A percentile compares a stretch with the other conserved stretches of the same genome.
phyloP scores from a whole-genome alignment of 2,329 filamentous ascomycete species.

The Aspergillus ruber region DNA sequence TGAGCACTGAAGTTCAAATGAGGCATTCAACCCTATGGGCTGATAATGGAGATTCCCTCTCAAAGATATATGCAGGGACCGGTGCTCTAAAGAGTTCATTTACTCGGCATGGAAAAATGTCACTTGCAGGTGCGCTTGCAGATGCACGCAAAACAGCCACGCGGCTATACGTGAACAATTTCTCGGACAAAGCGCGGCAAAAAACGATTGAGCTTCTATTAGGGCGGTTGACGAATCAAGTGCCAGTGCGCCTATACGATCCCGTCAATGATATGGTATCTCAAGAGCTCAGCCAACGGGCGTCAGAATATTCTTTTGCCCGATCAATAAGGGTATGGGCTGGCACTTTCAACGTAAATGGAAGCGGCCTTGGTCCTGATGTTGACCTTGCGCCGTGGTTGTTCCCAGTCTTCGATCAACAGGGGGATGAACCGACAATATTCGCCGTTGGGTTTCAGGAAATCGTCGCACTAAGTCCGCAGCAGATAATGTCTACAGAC shows the following conservation, averaged over 20 bases:
- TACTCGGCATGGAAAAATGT: conserved; percentile 92
- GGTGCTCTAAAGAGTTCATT: conserved; percentile 94
- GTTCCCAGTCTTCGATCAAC: conserved; percentile 52
- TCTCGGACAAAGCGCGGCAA: conserved; percentile 85
- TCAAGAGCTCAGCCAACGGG: conserved; percentile 61
- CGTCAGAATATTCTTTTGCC: conserved; percentile 66
- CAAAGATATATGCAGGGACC: conserved; percentile 92
- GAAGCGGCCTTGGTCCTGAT: conserved; percentile 68
- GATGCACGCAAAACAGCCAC: conserved; percentile 93
- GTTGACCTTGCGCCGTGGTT: conserved; percentile 83
- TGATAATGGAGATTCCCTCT: conserved; percentile 90
- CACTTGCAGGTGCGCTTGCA: conserved; percentile 83
- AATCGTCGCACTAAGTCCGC: conserved; percentile 94
- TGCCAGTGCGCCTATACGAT: conserved; percentile 79
- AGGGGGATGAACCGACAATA: conserved; percentile 68
- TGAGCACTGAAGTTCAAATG: conserved; percentile 79
- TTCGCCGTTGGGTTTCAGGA: conserved; percentile 93
- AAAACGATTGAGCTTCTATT: conserved; percentile 92
- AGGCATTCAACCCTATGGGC: conserved; percentile 92
- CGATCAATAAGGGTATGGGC: conserved; percentile 72
- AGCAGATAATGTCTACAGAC: conserved; percentile 99
- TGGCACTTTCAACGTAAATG: conserved; percentile 94
- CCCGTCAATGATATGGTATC: conserved; percentile 89
- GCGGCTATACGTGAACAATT: conserved; percentile 94
- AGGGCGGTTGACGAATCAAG: conserved; percentile 75